Conservation (phyloP, 768 basidiomycete genomes). For the Suillus variegatus region DNA sequence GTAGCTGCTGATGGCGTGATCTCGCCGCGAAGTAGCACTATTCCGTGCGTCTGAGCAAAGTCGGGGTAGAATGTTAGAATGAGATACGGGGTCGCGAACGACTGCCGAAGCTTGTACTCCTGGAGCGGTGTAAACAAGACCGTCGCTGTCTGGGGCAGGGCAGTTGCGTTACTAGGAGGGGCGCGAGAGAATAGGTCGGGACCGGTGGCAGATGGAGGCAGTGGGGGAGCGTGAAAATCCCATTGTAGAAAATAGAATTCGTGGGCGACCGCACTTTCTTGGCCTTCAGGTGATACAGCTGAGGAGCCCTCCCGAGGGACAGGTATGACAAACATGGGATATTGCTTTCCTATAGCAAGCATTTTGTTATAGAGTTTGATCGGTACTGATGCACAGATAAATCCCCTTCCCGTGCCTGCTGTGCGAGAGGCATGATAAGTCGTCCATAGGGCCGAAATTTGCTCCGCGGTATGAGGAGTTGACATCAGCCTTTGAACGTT, state of each 20-base stretch:
- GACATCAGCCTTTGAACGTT: slow-evolving; percentile 71
- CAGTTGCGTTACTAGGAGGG: slow-evolving; percentile 20
- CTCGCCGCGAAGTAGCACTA: slow-evolving; percentile 90
- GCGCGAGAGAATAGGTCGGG: slow-evolving; percentile 44
- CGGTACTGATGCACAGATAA: slow-evolving; percentile 82
- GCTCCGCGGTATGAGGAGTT: slow-evolving; percentile 67
- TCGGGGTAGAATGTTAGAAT: slow-evolving; percentile 93
- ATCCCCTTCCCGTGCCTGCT: slow-evolving; percentile 79
- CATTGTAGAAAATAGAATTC: slow-evolving; percentile 91
- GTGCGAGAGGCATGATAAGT: slow-evolving; percentile 85
- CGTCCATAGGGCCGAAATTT: slow-evolving; percentile 85
- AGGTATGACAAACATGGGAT: slow-evolving; percentile 82
- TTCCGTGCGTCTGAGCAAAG: slow-evolving; percentile 71
- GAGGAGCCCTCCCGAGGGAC: slow-evolving; percentile 53
- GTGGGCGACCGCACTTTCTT: slow-evolving; percentile 45
- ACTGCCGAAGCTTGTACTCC: slow-evolving; percentile 84
- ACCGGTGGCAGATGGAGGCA: slow-evolving; percentile 48
- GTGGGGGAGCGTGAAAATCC: slow-evolving; percentile 78
- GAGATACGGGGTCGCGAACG: slow-evolving; percentile 90
- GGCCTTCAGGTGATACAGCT: slow-evolving; percentile 32
- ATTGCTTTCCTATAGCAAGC: slow-evolving; percentile 59
- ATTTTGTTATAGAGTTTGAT: slow-evolving; percentile 72
- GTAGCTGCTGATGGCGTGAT: slow-evolving; percentile 67
- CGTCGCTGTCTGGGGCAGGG: slow-evolving; percentile 63
- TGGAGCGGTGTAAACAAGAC: slow-evolving; percentile 91